phyloP scores from a whole-genome alignment of 139 green algal genomes.

The Nannochloris sp. region DNA sequence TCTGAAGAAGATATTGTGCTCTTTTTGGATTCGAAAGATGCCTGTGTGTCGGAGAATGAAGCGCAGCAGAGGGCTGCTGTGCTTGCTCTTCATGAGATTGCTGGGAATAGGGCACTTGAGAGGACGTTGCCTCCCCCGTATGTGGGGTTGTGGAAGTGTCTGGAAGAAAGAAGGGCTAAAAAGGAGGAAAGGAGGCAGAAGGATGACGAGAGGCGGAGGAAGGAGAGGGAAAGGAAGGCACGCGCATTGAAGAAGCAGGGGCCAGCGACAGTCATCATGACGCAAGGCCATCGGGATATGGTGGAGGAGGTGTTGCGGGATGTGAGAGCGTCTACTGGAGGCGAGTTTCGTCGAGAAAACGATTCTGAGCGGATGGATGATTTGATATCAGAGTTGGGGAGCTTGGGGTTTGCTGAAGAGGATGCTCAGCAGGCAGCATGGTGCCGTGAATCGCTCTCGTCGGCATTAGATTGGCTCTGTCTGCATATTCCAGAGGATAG shows the following conservation, averaged over 20 bases:
- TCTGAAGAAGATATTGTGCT: slow-evolving; percentile 61
- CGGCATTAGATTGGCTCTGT: slow-evolving; percentile 67
- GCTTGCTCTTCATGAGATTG: slow-evolving; percentile 52
- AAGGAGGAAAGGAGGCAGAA: slow-evolving; percentile 13
- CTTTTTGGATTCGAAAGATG: slow-evolving; percentile 45
- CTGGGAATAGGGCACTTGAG: slow-evolving; percentile 51
- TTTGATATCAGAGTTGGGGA: slow-evolving; percentile 27
- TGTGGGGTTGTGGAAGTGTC: slow-evolving; percentile 33
- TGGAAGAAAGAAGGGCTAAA: slow-evolving; percentile 28
- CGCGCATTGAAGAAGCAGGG: slow-evolving; percentile 10
- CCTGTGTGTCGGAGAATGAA: slow-evolving; percentile 36
- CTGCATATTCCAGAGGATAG: slow-evolving; percentile 46
- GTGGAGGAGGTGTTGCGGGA: slow-evolving; percentile 25
- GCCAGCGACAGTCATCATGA: slow-evolving; percentile 38
- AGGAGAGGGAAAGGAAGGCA: slow-evolving; percentile 10
- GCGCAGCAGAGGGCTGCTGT: slow-evolving; percentile 57
- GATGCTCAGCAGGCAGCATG: slow-evolving; percentile 27
- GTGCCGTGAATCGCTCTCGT: slow-evolving; percentile 8
- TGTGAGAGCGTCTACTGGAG: not conserved
- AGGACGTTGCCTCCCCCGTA: slow-evolving; percentile 50
- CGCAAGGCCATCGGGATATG: slow-evolving; percentile 30
- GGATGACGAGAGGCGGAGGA: slow-evolving; percentile 16
- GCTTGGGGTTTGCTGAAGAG: slow-evolving; percentile 41
- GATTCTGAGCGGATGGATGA: not conserved
- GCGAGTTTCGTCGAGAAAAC: not conserved